Evolutionary conservation across 345 rosid species (phyloP).

Genomic region (Rhodomyrtus tomentosa): DNA sequence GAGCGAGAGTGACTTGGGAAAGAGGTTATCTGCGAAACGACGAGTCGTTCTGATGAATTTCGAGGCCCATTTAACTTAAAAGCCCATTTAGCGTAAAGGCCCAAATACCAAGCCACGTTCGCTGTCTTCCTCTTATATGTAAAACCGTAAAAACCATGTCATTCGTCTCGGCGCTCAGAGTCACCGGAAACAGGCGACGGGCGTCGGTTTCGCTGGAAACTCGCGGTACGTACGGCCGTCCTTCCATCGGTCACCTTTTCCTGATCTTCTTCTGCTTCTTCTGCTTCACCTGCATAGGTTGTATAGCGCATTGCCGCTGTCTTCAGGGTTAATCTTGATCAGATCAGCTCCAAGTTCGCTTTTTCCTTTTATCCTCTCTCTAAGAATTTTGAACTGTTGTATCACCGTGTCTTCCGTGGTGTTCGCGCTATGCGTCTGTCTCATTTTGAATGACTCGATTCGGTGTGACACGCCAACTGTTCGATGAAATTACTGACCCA

Average conservation of each 20-base stretch:
- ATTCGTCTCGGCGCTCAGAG: fast-evolving
- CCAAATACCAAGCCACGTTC: not conserved
- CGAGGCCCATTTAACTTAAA: not conserved
- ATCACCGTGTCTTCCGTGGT: not conserved
- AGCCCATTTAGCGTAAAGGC: not conserved
- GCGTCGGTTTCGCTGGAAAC: not conserved
- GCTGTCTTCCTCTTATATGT: not conserved
- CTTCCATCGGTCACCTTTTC: not conserved
- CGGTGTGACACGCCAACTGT: not conserved
- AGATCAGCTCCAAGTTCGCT: not conserved
- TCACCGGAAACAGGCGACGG: not conserved
- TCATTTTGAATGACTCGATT: not conserved
- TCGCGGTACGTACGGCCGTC: not conserved
- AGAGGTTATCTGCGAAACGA: not conserved
- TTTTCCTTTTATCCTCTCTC: not conserved
- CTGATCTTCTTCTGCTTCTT: not conserved
- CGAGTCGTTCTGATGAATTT: not conserved
- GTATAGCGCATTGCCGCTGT: not conserved
- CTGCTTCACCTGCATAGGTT: not conserved
- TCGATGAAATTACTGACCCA: not conserved
- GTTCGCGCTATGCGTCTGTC: not conserved
- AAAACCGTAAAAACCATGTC: not conserved
- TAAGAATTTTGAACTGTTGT: not conserved
- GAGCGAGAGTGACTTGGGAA: not conserved
- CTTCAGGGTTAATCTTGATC: not conserved